Base-by-base conservation (phyloP, 306 rosid species). In the Quercus variabilis region DNA sequence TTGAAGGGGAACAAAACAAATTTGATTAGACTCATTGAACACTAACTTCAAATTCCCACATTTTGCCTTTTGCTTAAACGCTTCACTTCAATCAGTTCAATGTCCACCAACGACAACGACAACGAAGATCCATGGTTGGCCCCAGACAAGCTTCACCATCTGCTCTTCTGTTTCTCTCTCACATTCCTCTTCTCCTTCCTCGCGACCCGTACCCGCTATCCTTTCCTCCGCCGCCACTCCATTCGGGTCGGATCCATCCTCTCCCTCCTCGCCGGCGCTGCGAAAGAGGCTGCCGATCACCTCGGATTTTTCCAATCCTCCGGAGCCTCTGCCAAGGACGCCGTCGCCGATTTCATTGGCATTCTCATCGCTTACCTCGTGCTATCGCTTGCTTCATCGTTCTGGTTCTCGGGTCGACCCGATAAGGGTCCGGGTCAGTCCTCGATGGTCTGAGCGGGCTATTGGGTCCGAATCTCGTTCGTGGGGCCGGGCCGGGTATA, bases 231-330 rank as follows among this genome's bases (percentile, higher is more conserved):
- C 46, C 92, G 87, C 83, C 86, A 88, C 84, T 82, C 90, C 69
- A 17, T 84, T 43, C 3, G 21, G 11, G 46, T 90, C 74, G 89
- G 91, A 57, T 90, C 94, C 46, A 68, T 82, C 17, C 43, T 64
- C n/a, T 91, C 97, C 20, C 91, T 93, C 76, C 76, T 83, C 7
- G 87, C 86, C 86, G 97, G 97, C 69, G 98, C 91, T 69, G 93
- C 88, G 74, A 93, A 93, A 84, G 98, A 93, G 76, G 83, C 82
- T 69, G 98, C 94, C 74, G 97, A 93, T 78, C 90, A 91, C 62
- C 89, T 93, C 10, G 92, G 94, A 5, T 88, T 71, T 85, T 93
- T 93, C 81, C 85, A 54, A 18, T 91, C 98, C 18, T 83, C 93
- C 15, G 97, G 94, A 5, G 97, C 98, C 57, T 93, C 97, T 30